Base-by-base conservation (phyloP, 2,329 filamentous ascomycete genomes). In the Paecilomyces variotii region DNA sequence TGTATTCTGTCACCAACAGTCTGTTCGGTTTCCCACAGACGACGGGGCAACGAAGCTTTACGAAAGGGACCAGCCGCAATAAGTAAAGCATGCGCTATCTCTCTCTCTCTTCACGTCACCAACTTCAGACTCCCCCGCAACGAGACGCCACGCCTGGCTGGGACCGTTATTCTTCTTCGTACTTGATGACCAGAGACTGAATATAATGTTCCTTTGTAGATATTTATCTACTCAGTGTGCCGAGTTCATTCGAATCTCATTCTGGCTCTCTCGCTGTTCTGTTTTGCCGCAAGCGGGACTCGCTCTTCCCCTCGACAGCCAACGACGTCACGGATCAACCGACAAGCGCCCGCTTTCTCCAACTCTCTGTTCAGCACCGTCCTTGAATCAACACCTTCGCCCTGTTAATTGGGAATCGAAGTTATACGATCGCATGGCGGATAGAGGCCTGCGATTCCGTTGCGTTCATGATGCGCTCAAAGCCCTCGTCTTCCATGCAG, bases 401-500 rank as follows among this genome's bases (percentile, higher is more conserved):
- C n/a, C 39, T 7, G n/a, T 12, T 19, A 12, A 45, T 45, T 45
- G 35, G 35, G 7, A 45, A 45, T 32, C 26, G 28, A 51, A 9
- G 10, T 30, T 32, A 27, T 45, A 58, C 32, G 30, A 56, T 62
- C 61, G 62, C 60, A 64, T 70, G 64, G 66, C 62, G 61, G 59
- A 58, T 61, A 65, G 60, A 62, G 64, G 64, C 65, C 59, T 62
- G 63, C 60, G 11, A n/a, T 57, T 61, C 63, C 57, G 61, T 57
- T 30, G 57, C 58, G 61, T 61, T 61, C 70, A 82, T 80, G 78
- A 82, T 79, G 74, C 76, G 76, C 71, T 74, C 74, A 73, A 86
- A 85, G 70, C 79, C 81, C 62, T 82, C 86, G 70, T 86, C 88
- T 75, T 86, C 86, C 62, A 85, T 97, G 74, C 93, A 97, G 78